Evolutionary conservation across 2,329 filamentous ascomycete species (phyloP).

Genomic region (Helotiales sp.): DNA sequence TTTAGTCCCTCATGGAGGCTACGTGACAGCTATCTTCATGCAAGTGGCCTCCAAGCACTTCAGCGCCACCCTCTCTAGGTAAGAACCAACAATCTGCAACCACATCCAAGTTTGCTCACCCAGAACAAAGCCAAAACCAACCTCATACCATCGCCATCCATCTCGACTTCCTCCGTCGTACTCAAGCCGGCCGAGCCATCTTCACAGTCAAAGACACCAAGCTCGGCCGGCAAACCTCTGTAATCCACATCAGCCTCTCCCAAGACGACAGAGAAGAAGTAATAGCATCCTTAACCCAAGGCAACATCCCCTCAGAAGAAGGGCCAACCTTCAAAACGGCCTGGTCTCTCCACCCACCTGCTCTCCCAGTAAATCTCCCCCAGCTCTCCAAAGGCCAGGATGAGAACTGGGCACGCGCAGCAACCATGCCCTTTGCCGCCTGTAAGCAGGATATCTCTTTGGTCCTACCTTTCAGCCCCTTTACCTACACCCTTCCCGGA

Average conservation of each 20-base stretch:
- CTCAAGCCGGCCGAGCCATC: conserved; percentile 54
- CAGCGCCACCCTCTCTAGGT: conserved; percentile 52
- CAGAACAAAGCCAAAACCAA: conserved; percentile 58
- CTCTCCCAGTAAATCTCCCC: conserved; percentile 40
- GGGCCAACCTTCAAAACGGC: conserved; percentile 56
- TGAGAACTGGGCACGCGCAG: conserved; percentile 41
- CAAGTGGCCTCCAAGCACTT: conserved; percentile 61
- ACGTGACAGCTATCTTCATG: conserved; percentile 63
- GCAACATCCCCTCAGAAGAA: conserved; percentile 58
- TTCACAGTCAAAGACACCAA: conserved; percentile 64
- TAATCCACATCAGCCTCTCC: conserved; percentile 61
- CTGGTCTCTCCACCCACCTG: conserved; percentile 47
- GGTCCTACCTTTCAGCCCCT: no score
- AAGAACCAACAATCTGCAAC: no score
- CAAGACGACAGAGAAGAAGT: conserved; percentile 59
- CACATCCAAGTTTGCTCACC: no score
- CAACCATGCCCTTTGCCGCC: conserved; percentile 29
- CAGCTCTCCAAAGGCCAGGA: conserved; percentile 45
- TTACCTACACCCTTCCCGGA: no score
- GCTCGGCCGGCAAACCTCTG: conserved; percentile 61
- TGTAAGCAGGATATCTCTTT: no score
- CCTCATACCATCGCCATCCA: conserved; percentile 65
- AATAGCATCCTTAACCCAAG: conserved; percentile 64
- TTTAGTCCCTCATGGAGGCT: conserved; percentile 70
- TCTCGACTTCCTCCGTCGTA: conserved; percentile 65